These are phyloP conservation scores for Globisporangium carolinianum DNA, from an alignment of 352 stramenopile genomes.

Conservation along the genomic window DNA sequence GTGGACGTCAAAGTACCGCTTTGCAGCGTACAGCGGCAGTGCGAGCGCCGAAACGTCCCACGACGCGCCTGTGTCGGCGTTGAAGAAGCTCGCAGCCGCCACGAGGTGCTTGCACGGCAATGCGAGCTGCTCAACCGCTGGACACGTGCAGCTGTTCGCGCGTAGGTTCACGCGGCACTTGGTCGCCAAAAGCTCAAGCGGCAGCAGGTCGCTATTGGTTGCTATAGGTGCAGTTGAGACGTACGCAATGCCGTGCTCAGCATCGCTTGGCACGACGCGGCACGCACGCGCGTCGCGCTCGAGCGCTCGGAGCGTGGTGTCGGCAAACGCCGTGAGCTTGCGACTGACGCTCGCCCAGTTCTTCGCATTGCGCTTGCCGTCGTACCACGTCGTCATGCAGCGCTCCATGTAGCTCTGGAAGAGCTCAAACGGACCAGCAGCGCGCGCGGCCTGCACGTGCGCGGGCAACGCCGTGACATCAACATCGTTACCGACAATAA, in stretches of 20 bases:
- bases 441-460: constrained; percentile 16
- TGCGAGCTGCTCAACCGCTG: constrained; percentile 24
- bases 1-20: constrained; percentile 25
- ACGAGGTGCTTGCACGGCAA: constrained; percentile 37
- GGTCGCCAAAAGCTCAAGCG: constrained; percentile 12
- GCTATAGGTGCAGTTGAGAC: constrained; percentile 19
- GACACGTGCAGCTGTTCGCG: constrained; percentile 24
- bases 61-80: constrained; percentile 18
- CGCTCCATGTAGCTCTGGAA: constrained; percentile 44
- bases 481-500: constrained; percentile 3
- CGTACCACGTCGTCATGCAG: constrained; percentile 30
- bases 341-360: constrained; percentile 16
- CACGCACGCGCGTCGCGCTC: constrained; percentile 24
- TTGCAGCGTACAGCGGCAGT: constrained; percentile 22
- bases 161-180: constrained; percentile 35
- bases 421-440: constrained; percentile 32
- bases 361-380: constrained; percentile 30
- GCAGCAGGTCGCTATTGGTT: neutral
- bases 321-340: constrained; percentile 27
- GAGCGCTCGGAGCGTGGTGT: constrained; percentile 23
- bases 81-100: constrained; percentile 30
- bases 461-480: constrained; percentile 6
- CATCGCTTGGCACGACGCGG: constrained; percentile 34
- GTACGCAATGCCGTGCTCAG: constrained; percentile 29
- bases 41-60: constrained; percentile 31